Percentiles rank a stretch among this genome's conserved stretches.
phyloP scores from a whole-genome alignment of 139 green algal genomes.

The Dunaliella primolecta region DNA sequence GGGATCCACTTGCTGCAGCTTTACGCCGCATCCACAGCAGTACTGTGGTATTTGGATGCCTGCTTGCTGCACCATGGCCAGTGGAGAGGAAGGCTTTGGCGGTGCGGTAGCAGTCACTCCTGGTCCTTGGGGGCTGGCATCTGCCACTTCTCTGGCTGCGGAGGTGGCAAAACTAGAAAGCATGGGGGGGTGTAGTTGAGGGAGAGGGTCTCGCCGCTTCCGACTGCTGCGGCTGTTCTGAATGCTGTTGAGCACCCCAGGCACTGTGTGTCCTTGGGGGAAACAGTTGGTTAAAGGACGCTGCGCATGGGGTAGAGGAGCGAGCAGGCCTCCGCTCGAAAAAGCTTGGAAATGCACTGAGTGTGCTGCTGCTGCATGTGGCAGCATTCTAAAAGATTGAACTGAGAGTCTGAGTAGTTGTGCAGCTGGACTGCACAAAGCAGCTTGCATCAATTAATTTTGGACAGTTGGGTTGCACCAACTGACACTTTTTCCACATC shows the following conservation, averaged over 20 bases:
- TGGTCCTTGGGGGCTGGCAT: background rate
- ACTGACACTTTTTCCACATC: too few relatives aligned
- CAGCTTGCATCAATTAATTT: background rate
- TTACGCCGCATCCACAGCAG: constrained; percentile 79
- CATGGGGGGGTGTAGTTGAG: background rate
- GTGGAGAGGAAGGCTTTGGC: background rate
- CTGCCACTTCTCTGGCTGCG: background rate
- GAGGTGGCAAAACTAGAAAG: background rate
- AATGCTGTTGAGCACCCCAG: background rate
- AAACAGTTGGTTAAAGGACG: too few relatives aligned
- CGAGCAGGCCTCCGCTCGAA: too few relatives aligned
- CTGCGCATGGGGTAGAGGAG: too few relatives aligned
- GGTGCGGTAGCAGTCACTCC: background rate
- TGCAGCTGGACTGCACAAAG: background rate
- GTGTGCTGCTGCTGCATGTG: background rate
- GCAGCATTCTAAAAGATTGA: background rate
- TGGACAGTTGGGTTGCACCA: too few relatives aligned
- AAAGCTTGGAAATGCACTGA: too few relatives aligned
- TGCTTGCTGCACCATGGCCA: constrained; percentile 5
- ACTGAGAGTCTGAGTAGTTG: background rate
- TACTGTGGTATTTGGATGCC: constrained; percentile 48
- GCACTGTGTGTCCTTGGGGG: background rate
- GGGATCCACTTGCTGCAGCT: constrained; percentile 62
- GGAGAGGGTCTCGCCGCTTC: background rate
- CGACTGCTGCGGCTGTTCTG: background rate